Base-by-base conservation (phyloP, 352 stramenopile species). In the Peronospora belbahrii region DNA sequence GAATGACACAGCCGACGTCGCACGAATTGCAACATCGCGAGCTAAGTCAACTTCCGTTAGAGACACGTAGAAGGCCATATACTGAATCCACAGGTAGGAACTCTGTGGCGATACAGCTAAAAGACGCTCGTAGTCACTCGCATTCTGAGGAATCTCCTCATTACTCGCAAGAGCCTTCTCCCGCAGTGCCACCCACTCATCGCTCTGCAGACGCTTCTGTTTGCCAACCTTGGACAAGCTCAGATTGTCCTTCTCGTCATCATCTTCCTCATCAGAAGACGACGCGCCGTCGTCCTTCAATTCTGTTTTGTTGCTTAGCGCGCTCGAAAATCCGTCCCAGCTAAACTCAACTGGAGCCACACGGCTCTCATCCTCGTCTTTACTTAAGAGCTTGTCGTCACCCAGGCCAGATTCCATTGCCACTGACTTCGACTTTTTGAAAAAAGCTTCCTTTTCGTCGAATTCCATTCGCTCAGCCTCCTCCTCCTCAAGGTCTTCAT, bases 31-130 rank as follows among this genome's bases (percentile, higher is more conserved):
- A 39, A 98, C 92, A 58, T 94, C 88, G 7, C 94, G 84, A 22
- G 93, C 94, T 34, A 94, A 67, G 6, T 87, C 82, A 39, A 98
- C 80, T 53, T 98, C 91, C 25, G 90, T 97, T 15, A 97, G 67
- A 28, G 89, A 96, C 24, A 98, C 71, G 65, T 98, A 85, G 72
- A 97, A 98, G 11, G 95, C 95, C 94, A 98, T 98, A 75, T 97
- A 98, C 58, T 95, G 87, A 57, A 98, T 98, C 94, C 94, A 98
- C 51, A 97, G 46, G 67, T 95, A 97, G 37, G 92, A 97, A 54
- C 82, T 96, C 62, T 97, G 95, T 11, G 95, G 95, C 42, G 83
- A 94, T 38, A 92, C 88, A 8, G 88, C 89, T 38, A 98, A 65
- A 34, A 98, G 65, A 15, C 95, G 91, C 64, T 98, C 94, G 66